Conservation (phyloP, 257 asterid genomes). For the Nicotiana otophora region DNA sequence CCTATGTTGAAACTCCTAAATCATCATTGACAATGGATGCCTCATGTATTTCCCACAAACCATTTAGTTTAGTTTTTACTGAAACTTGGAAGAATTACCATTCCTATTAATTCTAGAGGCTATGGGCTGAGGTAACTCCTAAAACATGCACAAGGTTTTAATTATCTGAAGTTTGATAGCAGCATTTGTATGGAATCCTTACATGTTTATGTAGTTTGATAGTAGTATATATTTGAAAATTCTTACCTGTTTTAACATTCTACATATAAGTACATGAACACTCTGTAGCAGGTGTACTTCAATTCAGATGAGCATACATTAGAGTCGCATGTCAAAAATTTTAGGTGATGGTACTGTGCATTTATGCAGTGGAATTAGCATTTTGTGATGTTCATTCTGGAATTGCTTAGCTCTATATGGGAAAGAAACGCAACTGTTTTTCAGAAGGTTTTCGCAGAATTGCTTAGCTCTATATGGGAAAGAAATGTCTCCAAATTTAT, state of each 20-base stretch:
- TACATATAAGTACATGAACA: not conserved
- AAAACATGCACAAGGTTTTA: not conserved
- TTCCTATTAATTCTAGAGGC: not conserved
- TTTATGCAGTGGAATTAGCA: too few species aligned
- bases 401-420: too few species aligned
- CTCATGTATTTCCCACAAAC: not conserved
- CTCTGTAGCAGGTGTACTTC: not conserved
- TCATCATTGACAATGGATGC: not conserved
- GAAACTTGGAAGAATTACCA: not conserved
- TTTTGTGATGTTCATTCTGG: too few species aligned
- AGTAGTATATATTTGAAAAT: not conserved
- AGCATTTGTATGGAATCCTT: not conserved
- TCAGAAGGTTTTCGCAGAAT: too few species aligned
- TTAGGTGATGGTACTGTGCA: too few species aligned
- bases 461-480: too few species aligned
- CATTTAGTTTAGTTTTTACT: not conserved
- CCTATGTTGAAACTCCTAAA: not conserved
- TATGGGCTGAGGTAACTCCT: not conserved
- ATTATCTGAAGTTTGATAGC: not conserved
- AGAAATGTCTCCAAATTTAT: too few species aligned
- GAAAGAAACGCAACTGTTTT: too few species aligned
- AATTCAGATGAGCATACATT: not conserved
- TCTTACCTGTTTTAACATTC: not conserved
- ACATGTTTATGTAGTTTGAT: not conserved
- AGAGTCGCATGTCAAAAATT: not conserved